These are phyloP conservation scores for Populus trichocarpa DNA, from an alignment of 441 rosid genomes.

Conservation along the genomic window DNA sequence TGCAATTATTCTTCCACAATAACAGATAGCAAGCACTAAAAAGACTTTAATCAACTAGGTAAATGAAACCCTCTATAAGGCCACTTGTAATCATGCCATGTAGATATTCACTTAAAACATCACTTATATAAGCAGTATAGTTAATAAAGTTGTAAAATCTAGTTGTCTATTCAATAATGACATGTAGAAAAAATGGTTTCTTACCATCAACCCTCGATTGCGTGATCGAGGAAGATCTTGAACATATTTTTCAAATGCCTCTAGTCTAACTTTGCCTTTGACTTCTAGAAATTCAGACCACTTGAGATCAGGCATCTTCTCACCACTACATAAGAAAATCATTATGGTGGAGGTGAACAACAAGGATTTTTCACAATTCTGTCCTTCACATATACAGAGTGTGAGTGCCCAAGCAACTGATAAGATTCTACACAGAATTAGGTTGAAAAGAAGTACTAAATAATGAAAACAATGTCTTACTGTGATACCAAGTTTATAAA, in stretches of 20 bases:
- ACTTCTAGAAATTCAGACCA: constrained; percentile 35
- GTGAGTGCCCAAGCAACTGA: neutral
- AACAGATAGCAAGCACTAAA: neutral
- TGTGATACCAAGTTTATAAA: constrained; percentile 1
- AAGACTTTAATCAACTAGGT: neutral
- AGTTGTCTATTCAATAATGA: constrained; percentile 9
- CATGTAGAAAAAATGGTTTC: constrained; percentile 6
- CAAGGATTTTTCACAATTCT: neutral
- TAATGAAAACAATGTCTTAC: neutral
- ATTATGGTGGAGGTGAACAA: constrained; percentile 8
- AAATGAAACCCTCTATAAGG: neutral
- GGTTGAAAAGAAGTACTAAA: neutral
- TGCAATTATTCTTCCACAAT: neutral
- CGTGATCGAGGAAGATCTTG: constrained; percentile 38
- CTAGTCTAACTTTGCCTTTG: constrained; percentile 38
- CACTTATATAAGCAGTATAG: neutral
- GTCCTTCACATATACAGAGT: neutral
- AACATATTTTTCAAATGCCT: constrained; percentile 39
- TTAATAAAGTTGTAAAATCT: neutral
- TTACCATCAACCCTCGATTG: constrained; percentile 38
- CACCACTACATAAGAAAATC: constrained; percentile 33
- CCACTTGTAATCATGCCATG: neutral
- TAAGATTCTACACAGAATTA: neutral
- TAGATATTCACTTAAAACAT: neutral
- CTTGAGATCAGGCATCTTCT: constrained; percentile 31